Percentiles rank a stretch among this genome's conserved stretches.
Evolutionary conservation across 331 rosid species (phyloP).

Genomic region (Arachis monticola): DNA sequence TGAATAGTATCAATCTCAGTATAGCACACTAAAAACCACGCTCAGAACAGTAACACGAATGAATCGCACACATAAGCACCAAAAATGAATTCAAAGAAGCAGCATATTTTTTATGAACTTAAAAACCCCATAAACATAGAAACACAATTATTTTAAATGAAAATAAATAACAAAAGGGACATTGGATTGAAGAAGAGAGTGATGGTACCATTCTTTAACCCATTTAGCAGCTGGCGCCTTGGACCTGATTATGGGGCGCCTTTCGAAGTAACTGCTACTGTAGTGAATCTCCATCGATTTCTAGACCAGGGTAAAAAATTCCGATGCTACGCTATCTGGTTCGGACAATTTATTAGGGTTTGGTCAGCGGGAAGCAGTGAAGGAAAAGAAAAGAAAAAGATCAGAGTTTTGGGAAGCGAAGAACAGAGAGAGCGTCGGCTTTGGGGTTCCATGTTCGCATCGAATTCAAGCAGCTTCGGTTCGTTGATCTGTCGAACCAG

Average conservation of each 20-base stretch:
- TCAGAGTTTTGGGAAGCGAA: not conserved
- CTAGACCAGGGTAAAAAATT: not conserved
- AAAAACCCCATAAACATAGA: not conserved
- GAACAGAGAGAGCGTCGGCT: not conserved
- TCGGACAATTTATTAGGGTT: not conserved
- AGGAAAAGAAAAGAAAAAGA: not conserved
- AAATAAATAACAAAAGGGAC: not conserved
- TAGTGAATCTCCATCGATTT: constrained; percentile 70
- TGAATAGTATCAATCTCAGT: not conserved
- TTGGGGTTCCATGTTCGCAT: constrained; percentile 24
- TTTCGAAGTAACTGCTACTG: constrained; percentile 60
- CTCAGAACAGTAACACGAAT: not conserved
- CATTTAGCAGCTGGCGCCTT: constrained; percentile 76
- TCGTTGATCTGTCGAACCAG: not conserved
- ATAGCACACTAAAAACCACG: not conserved
- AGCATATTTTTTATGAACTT: not conserved
- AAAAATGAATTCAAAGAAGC: not conserved
- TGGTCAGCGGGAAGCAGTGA: not conserved
- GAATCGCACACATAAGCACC: not conserved
- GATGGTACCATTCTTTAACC: constrained; percentile 71
- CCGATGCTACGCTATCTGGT: not conserved
- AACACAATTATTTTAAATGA: not conserved
- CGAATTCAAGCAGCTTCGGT: not conserved
- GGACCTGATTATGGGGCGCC: constrained; percentile 70
- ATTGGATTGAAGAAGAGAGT: not conserved